A percentile compares a stretch with the other conserved stretches of the same genome.
phyloP scores from a whole-genome alignment of 176 grass and related monocot species.

The Hyparrhenia diplandra region DNA sequence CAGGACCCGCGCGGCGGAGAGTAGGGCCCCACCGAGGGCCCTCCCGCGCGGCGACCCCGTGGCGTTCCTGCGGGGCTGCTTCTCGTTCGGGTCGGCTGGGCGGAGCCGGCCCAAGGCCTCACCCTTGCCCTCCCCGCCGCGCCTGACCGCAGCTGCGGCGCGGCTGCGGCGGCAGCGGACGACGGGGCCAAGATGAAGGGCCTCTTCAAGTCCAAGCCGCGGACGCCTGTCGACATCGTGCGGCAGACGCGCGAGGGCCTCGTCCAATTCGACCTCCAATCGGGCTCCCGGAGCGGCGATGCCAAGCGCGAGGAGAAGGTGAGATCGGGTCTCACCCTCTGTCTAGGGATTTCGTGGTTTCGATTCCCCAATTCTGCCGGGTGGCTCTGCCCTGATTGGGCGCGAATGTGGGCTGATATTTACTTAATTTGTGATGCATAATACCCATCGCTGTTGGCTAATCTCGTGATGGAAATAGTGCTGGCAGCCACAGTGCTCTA shows the following conservation, averaged over 20 bases:
- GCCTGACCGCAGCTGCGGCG: neutral
- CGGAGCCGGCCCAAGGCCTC: constrained; percentile 41
- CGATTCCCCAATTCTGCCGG: neutral
- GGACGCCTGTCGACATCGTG: constrained; percentile 74
- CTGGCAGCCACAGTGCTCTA: neutral
- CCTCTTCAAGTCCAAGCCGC: constrained; percentile 90
- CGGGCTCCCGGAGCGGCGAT: constrained; percentile 27
- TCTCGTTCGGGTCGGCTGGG: constrained; percentile 53
- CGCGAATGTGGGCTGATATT: neutral
- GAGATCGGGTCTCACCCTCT: constrained; percentile 13
- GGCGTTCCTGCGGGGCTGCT: constrained; percentile 52
- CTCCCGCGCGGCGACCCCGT: neutral
- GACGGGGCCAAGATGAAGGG: constrained; percentile 76
- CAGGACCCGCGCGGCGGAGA: neutral
- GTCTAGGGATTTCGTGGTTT: neutral
- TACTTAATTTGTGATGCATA: neutral
- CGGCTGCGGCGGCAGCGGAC: constrained; percentile 19
- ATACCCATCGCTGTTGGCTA: neutral
- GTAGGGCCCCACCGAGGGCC: constrained; percentile 1
- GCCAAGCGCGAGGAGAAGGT: constrained; percentile 95
- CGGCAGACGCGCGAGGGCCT: constrained; percentile 79
- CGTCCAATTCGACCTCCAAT: constrained; percentile 51
- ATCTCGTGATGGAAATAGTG: neutral
- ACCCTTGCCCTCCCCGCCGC: constrained; percentile 40
- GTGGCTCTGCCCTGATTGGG: neutral